Evolutionary conservation across 1,284 basidiomycete species (phyloP).

Genomic region (Sporisorium scitamineum): DNA sequence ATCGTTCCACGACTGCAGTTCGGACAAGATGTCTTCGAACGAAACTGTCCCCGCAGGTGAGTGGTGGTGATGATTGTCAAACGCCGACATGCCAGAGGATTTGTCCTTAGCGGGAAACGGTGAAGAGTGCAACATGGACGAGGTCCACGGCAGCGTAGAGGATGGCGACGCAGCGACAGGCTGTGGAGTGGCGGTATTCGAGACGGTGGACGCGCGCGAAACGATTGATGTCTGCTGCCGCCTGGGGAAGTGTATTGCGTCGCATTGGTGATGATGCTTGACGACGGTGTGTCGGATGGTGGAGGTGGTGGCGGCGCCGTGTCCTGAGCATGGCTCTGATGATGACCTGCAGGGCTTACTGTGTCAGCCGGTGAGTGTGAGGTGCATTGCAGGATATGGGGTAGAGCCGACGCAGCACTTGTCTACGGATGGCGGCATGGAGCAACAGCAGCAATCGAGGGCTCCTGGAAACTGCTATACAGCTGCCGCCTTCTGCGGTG

Average conservation of each 20-base stretch:
- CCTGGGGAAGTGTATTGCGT: conserved; percentile 22
- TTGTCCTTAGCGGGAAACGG: conserved; percentile 19
- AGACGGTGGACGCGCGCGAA: conserved; percentile 32
- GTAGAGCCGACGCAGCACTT: conserved; percentile 34
- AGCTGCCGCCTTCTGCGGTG: conserved; percentile 26
- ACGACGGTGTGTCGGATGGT: conserved; percentile 29
- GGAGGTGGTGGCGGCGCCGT: conserved; percentile 7
- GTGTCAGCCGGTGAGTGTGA: conserved; percentile 11
- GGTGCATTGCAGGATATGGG: conserved; percentile 17
- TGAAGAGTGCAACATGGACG: conserved; percentile 7
- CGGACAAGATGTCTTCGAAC: conserved; percentile 30
- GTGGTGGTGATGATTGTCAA: conserved; percentile 8
- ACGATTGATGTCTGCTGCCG: conserved; percentile 3
- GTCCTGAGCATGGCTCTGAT: not conserved
- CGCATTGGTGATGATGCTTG: conserved; percentile 32
- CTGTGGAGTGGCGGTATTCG: conserved; percentile 32
- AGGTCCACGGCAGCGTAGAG: conserved; percentile 12
- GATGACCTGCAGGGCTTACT: conserved; percentile 8
- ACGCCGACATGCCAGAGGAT: not conserved
- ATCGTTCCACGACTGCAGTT: conserved; percentile 42
- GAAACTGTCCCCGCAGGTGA: conserved; percentile 7
- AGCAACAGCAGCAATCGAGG: conserved; percentile 51
- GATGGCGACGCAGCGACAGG: conserved; percentile 19
- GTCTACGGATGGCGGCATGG: conserved; percentile 39
- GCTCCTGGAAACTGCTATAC: conserved; percentile 52